A percentile compares a stretch with the other conserved stretches of the same genome.
phyloP scores from a whole-genome alignment of 1,284 basidiomycete species.

The Afroboletus lepidellus region DNA sequence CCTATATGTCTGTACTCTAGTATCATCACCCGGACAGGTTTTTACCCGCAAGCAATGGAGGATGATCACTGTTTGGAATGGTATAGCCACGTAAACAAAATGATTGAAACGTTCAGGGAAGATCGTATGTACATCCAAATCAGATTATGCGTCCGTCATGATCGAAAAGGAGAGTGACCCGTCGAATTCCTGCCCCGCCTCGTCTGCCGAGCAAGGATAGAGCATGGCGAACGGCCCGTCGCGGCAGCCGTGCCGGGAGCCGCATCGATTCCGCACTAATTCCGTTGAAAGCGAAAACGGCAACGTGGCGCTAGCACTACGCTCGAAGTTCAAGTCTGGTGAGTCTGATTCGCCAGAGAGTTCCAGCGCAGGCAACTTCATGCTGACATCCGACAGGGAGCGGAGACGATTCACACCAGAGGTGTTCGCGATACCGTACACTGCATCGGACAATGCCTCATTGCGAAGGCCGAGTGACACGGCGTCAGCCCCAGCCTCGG shows the following conservation, averaged over 20 bases:
- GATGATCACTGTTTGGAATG: constrained; percentile 19
- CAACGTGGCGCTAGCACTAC: neutral
- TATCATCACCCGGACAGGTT: constrained; percentile 24
- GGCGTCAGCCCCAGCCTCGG: neutral
- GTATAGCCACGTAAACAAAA: neutral
- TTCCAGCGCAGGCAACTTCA: neutral
- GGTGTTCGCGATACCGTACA: neutral
- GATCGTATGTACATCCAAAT: neutral
- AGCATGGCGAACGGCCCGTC: constrained; percentile 1
- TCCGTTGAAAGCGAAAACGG: constrained; percentile 1
- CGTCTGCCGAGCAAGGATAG: constrained; percentile 14
- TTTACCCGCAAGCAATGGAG: constrained; percentile 28
- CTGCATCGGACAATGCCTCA: neutral
- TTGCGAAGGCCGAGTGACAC: neutral
- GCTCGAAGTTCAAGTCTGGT: constrained; percentile 6
- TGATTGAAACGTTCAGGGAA: neutral
- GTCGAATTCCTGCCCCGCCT: constrained; percentile 4
- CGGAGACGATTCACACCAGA: neutral
- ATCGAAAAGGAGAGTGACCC: constrained; percentile 5
- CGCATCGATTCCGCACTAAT: neutral
- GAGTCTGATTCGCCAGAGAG: neutral
- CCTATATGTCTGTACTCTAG: constrained; percentile 32
- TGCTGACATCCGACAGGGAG: neutral
- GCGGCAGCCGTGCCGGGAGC: constrained; percentile 1
- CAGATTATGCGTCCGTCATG: neutral